phyloP scores from a whole-genome alignment of 2,329 filamentous ascomycete species.

The Aureobasidium vineae region DNA sequence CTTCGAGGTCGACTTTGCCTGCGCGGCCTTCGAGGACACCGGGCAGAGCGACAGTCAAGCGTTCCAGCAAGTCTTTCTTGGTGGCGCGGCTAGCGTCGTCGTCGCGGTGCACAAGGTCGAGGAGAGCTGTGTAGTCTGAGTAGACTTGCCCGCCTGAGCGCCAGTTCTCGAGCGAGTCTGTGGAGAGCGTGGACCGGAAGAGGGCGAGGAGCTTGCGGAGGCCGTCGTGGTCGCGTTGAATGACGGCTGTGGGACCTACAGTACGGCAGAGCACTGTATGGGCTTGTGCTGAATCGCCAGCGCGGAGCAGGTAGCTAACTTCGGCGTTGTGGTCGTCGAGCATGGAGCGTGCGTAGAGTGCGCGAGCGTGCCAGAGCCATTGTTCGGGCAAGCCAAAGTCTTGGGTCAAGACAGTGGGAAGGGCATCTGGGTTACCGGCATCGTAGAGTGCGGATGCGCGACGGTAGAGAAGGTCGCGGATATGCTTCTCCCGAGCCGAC shows the following conservation, averaged over 20 bases:
- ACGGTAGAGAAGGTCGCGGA: conserved; percentile 58
- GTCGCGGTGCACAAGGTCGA: conserved; percentile 39
- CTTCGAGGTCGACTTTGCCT: conserved; percentile 27
- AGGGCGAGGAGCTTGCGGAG: conserved; percentile 67
- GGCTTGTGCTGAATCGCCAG: conserved; percentile 72
- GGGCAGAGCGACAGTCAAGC: conserved; percentile 27
- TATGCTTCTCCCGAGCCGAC: conserved; percentile 32
- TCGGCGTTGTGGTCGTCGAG: conserved; percentile 68
- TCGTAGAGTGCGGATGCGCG: conserved; percentile 64
- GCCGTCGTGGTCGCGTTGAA: conserved; percentile 73
- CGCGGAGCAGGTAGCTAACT: conserved; percentile 76
- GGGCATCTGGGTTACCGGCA: conserved; percentile 59
- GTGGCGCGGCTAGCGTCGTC: conserved; percentile 30
- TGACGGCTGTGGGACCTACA: conserved; percentile 78
- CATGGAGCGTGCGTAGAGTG: conserved; percentile 73
- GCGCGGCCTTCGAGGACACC: conserved; percentile 22
- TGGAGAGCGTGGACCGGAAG: conserved; percentile 53
- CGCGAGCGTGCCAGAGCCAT: conserved; percentile 88
- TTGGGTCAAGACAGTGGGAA: conserved; percentile 29
- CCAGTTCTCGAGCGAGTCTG: conserved; percentile 66
- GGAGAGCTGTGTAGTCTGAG: conserved; percentile 57
- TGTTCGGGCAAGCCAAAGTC: conserved; percentile 61
- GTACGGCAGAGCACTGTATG: conserved; percentile 77
- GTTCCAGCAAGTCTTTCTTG: conserved; percentile 32
- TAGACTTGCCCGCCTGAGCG: conserved; percentile 77